These are phyloP conservation scores for Cyathus striatus DNA, from an alignment of 768 basidiomycete species.

Conservation along the genomic window DNA sequence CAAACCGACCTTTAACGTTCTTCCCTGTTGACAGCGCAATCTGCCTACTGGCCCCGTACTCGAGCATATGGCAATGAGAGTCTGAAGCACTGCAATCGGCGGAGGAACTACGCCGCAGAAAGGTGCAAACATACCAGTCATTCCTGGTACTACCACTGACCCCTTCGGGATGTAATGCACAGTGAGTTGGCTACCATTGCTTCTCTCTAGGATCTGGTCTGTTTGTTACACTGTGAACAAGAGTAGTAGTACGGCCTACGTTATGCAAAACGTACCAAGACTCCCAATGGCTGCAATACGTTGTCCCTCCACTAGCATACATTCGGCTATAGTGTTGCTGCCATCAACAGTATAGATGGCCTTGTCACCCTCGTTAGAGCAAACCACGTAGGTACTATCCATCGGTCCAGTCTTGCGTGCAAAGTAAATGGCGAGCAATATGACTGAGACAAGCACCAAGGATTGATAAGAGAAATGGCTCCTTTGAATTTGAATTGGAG, in stretches of 20 bases:
- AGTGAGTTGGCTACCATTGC: neutral
- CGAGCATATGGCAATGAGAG: slow-evolving; percentile 61
- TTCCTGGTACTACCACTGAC: slow-evolving; percentile 51
- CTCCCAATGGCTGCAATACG: slow-evolving; percentile 51
- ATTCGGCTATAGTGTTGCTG: slow-evolving; percentile 46
- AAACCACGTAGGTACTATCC: slow-evolving; percentile 47
- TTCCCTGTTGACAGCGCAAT: slow-evolving; percentile 46
- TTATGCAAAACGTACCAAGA: slow-evolving; percentile 41
- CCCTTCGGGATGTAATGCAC: slow-evolving; percentile 34
- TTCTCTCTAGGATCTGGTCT: neutral
- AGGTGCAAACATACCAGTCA: slow-evolving; percentile 39
- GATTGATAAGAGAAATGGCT: too few species aligned
- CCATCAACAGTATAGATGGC: slow-evolving; percentile 68
- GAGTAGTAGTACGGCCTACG: neutral
- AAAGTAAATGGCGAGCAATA: neutral
- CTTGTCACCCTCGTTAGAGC: slow-evolving; percentile 44
- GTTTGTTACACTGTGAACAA: neutral
- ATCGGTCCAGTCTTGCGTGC: neutral
- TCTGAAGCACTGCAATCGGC: slow-evolving; percentile 28
- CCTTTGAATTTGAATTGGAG: too few species aligned
- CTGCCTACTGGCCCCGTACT: slow-evolving; percentile 52
- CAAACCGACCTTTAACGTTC: slow-evolving; percentile 36
- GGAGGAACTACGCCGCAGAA: neutral
- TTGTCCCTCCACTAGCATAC: slow-evolving; percentile 51
- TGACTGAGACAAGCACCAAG: neutral